A percentile compares a stretch with the other conserved stretches of the same genome.
These are phyloP conservation scores for Domatiomyces catenatus DNA, from an alignment of 2,329 filamentous ascomycete species.

Conservation along the genomic window DNA sequence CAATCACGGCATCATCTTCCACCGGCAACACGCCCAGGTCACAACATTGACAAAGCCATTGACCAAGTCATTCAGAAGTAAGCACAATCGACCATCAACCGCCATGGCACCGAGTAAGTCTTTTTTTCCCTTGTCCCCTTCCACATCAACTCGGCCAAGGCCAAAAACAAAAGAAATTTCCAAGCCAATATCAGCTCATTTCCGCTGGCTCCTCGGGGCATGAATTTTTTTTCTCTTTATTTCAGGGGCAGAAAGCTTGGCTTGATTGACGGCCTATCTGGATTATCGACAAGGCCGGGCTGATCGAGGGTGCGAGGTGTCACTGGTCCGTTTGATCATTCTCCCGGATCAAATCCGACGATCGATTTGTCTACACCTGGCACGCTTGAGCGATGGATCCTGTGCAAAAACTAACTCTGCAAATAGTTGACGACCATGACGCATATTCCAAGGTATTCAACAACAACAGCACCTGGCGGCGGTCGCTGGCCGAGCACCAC, in stretches of 20 bases:
- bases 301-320: background rate
- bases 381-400: conserved; percentile 13
- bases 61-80: background rate
- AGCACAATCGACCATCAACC: background rate
- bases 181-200: background rate
- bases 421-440: conserved; percentile 1
- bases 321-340: background rate
- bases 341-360: background rate
- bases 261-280: background rate
- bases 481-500: conserved; percentile 24
- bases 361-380: background rate
- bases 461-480: conserved; percentile 16
- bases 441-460: conserved; percentile 15
- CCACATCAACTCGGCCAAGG: background rate
- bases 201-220: background rate
- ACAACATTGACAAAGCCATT: background rate
- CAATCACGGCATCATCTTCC: background rate
- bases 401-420: conserved; percentile 19
- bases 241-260: background rate
- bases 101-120: background rate
- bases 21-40: background rate
- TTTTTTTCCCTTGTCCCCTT: background rate
- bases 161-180: background rate
- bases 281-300: background rate
- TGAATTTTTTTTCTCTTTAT: background rate